phyloP scores from a whole-genome alignment of 306 rosid species.

The Glycyrrhiza uralensis region DNA sequence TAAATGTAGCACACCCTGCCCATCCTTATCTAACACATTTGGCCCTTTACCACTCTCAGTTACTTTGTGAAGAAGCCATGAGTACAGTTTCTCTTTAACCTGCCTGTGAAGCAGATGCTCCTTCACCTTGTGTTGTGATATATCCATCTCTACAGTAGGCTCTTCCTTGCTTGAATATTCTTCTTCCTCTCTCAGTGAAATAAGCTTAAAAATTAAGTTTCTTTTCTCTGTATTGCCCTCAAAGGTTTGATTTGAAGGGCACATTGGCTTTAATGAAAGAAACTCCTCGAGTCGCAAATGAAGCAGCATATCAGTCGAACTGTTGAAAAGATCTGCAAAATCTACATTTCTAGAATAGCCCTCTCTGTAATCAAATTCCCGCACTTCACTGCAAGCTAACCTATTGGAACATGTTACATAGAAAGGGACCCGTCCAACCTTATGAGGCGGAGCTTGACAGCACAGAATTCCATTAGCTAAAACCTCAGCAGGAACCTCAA shows the following conservation, averaged over 20 bases:
- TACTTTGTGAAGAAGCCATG: slow-evolving; percentile 77
- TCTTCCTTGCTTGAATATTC: slow-evolving; percentile 46
- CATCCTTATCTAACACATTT: slow-evolving; percentile 60
- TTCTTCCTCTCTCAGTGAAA: slow-evolving; percentile 68
- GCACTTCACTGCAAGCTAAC: slow-evolving; percentile 86
- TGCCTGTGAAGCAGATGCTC: slow-evolving; percentile 43
- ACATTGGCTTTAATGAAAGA: slow-evolving; percentile 46
- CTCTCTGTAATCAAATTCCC: slow-evolving; percentile 70
- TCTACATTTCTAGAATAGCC: slow-evolving; percentile 49
- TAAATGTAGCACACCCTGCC: slow-evolving; percentile 79
- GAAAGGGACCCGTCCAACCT: slow-evolving; percentile 70
- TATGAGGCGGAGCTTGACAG: slow-evolving; percentile 73
- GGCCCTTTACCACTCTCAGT: slow-evolving; percentile 81
- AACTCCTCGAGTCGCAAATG: slow-evolving; percentile 52
- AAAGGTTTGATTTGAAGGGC: slow-evolving; percentile 38
- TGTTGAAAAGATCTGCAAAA: slow-evolving; percentile 31
- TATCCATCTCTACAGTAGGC: slow-evolving; percentile 28
- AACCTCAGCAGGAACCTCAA: slow-evolving; percentile 81
- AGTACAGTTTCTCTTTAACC: slow-evolving; percentile 68
- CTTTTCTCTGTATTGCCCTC: slow-evolving; percentile 45
- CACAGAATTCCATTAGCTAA: slow-evolving; percentile 73
- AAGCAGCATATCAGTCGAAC: slow-evolving; percentile 42
- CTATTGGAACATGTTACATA: slow-evolving; percentile 89
- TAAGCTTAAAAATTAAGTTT: slow-evolving; percentile 50
- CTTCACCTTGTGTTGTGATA: slow-evolving; percentile 42